Evolutionary conservation across 1,284 basidiomycete genomes (phyloP), one percentile per base, ranked within the genome.

Genomic region (Austroboletus niveus): DNA sequence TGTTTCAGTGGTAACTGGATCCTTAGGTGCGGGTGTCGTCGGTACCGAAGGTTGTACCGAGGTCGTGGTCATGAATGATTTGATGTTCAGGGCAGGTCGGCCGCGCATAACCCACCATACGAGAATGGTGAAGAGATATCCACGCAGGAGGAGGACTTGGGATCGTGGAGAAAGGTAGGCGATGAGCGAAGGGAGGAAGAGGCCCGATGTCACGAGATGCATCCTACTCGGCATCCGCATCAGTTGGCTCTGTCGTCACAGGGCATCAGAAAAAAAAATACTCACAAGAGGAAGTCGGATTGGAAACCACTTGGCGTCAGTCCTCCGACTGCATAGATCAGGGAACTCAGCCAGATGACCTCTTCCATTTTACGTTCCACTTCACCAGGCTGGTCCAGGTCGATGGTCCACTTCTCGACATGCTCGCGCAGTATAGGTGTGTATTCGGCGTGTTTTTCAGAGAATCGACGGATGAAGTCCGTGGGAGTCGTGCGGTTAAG

Each of bases 141-240:
- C 63, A 24, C 75, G 75, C n/a, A 82, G 61, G 39, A 79, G 65
- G 15, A 71, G 58, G 2, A 58, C 68, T 59, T 75, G 72, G 1
- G 73, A 75, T 1, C 62, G 53, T 0, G 69, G 72, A 14, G 66
- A 61, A 20, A 81, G 55, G 51, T 68, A 63, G 9, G 70, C 62
- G 5, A 72, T 55, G 40, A 75, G 55, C 1, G 80, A 72, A 1
- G 75, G 69, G 20, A 81, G 61, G 59, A 81, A 82, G 29, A 79
- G 59, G 10, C 75, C 74, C 20, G 78, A 80, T 0, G 81, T 83
- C 44, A 82, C 75, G 22, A 80, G 57, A 54, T 82, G 80, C 75
- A 81, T 77, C 10, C 80, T 82, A 12, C 2, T 11, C 5, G 9
- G 24, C 1, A 39, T 30, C n/a, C 32, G 36, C 22, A 32, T 53